Conservation (phyloP, 257 asterid genomes). For the Scutellaria baicalensis region DNA sequence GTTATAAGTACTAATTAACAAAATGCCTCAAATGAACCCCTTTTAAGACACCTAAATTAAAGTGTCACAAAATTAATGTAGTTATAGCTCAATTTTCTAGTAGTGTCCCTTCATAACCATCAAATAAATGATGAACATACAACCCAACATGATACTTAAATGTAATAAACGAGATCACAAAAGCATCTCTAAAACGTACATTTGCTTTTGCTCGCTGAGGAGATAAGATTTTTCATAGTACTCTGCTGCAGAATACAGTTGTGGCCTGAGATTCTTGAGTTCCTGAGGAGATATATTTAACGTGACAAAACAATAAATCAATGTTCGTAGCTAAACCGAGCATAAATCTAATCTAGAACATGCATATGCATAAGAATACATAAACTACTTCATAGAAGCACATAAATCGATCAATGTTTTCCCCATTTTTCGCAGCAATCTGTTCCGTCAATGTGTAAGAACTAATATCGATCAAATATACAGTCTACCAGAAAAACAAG, state of each 20-base stretch:
- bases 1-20: too few relatives aligned
- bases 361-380: background rate
- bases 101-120: background rate
- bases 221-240: constrained; percentile 89
- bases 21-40: too few relatives aligned
- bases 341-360: background rate
- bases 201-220: constrained; percentile 81
- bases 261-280: constrained; percentile 90
- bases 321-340: background rate
- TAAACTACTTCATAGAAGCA: background rate
- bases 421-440: background rate
- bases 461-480: background rate
- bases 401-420: background rate
- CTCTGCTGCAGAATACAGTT: constrained; percentile 93
- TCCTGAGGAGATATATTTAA: constrained; percentile 53
- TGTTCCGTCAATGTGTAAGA: background rate
- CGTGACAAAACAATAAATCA: background rate
- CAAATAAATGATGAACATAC: background rate
- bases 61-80: too few relatives aligned
- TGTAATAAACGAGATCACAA: background rate
- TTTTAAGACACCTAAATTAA: too few relatives aligned
- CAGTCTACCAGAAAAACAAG: too few relatives aligned
- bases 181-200: constrained; percentile 39
- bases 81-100: too few relatives aligned
- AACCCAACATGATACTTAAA: background rate